Evolutionary conservation across 2,329 filamentous ascomycete genomes (phyloP).

Genomic region (Diaporthe capsici): DNA sequence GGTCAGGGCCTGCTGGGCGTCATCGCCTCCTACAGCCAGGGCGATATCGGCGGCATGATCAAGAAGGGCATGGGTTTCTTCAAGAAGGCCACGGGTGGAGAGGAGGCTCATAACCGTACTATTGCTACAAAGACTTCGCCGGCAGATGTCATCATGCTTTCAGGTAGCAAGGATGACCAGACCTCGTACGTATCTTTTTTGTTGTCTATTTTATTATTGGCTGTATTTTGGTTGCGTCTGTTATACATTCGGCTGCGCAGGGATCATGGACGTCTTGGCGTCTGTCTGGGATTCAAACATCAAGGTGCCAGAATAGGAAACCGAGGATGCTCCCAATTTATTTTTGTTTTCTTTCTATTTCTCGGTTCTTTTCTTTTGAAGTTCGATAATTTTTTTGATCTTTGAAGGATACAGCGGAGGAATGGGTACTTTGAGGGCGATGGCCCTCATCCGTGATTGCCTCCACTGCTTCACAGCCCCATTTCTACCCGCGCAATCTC

Average conservation of each 20-base stretch:
- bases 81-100: constrained; percentile 88
- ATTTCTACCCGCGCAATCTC: not conserved
- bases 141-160: constrained; percentile 98
- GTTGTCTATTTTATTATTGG: constrained; percentile 47
- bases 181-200: constrained; percentile 79
- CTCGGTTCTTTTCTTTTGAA: not conserved
- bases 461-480: not conserved
- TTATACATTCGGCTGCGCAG: not conserved
- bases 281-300: not conserved
- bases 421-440: not conserved
- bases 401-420: not conserved
- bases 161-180: constrained; percentile 95
- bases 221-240: not conserved
- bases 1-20: constrained; percentile 74
- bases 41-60: constrained; percentile 87
- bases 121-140: constrained; percentile 92
- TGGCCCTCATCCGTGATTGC: not conserved
- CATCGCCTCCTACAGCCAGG: constrained; percentile 72
- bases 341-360: not conserved
- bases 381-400: not conserved
- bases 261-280: not conserved
- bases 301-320: not conserved
- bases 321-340: not conserved
- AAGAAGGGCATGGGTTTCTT: constrained; percentile 85
- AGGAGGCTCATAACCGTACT: constrained; percentile 85